Conservation (phyloP, 2,329 filamentous ascomycete genomes). For the Paramyrothecium roridum region DNA sequence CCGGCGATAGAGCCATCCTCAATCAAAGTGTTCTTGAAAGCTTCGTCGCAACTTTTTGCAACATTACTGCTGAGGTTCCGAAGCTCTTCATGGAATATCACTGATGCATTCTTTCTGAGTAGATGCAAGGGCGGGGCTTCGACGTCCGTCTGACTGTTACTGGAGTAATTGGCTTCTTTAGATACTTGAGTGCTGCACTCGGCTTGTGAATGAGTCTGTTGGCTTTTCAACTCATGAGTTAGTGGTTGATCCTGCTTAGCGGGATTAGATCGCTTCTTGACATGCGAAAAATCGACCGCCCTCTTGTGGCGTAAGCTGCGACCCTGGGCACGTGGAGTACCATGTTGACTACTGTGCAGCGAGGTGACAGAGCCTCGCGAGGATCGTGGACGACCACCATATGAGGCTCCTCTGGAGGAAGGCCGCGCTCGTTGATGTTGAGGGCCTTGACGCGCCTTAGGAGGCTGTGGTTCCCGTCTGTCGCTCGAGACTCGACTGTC, state of each 20-base stretch:
- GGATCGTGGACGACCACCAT: constrained; percentile 25
- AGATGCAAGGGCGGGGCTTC: constrained; percentile 9
- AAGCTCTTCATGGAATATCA: constrained; percentile 66
- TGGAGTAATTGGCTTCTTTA: background rate
- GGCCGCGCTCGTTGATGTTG: constrained; percentile 24
- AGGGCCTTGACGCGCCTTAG: constrained; percentile 32
- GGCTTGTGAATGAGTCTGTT: too few species aligned
- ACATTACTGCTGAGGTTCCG: constrained; percentile 81
- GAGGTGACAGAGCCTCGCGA: constrained; percentile 46
- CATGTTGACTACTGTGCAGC: constrained; percentile 42
- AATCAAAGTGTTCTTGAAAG: constrained; percentile 70
- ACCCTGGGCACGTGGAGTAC: constrained; percentile 36
- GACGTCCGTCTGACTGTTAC: background rate
- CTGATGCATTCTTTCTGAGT: constrained; percentile 21
- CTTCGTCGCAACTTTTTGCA: constrained; percentile 87
- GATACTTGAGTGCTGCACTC: too few species aligned
- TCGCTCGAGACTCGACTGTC: constrained; percentile 28
- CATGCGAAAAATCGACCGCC: constrained; percentile 51
- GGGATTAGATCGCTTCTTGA: constrained; percentile 37
- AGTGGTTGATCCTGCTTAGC: constrained; percentile 12
- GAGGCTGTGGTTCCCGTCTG: constrained; percentile 20
- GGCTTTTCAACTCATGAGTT: too few species aligned
- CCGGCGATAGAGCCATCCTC: constrained; percentile 32
- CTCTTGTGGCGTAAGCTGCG: constrained; percentile 46
- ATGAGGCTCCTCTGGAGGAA: constrained; percentile 22